phyloP scores from a whole-genome alignment of 2,329 filamentous ascomycete genomes.

The Aspergillus costaricaensis region DNA sequence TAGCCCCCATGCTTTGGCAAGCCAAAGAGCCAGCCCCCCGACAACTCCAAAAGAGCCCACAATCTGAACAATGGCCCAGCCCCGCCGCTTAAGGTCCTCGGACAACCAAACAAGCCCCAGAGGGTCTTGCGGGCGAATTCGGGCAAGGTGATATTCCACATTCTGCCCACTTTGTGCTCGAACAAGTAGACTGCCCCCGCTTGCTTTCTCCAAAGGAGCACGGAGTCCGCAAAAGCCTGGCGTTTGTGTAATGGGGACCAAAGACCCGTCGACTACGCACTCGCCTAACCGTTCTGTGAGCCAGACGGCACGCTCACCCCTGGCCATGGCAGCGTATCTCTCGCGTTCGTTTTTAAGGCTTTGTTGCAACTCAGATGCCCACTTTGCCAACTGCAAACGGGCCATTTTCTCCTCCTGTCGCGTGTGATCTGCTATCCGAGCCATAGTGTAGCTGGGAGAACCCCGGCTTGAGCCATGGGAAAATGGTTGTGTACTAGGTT shows the following conservation, averaged over 20 bases:
- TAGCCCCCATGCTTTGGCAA: slow-evolving; percentile 49
- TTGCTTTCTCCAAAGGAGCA: slow-evolving; percentile 27
- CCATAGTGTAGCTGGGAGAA: slow-evolving; percentile 59
- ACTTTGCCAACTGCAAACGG: slow-evolving; percentile 74
- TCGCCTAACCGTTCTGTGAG: slow-evolving; percentile 67
- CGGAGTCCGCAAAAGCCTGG: slow-evolving; percentile 31
- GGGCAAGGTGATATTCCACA: slow-evolving; percentile 36
- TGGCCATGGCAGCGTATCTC: slow-evolving; percentile 64
- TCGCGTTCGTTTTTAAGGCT: slow-evolving; percentile 73
- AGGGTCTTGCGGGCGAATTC: slow-evolving; percentile 68
- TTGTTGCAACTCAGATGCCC: slow-evolving; percentile 78
- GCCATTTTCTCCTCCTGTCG: slow-evolving; percentile 63
- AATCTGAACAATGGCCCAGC: slow-evolving; percentile 71
- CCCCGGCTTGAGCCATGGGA: slow-evolving; percentile 28
- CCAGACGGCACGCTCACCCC: slow-evolving; percentile 68
- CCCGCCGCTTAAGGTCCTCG: slow-evolving; percentile 64
- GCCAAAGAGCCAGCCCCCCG: slow-evolving; percentile 69
- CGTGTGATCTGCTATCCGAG: slow-evolving; percentile 61
- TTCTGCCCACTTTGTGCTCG: slow-evolving; percentile 27
- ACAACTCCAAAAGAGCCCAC: slow-evolving; percentile 73
- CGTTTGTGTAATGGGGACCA: slow-evolving; percentile 55
- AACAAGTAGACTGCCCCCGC: slow-evolving; percentile 24
- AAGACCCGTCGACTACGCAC: slow-evolving; percentile 65
- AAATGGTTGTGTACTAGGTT: slow-evolving; percentile 29
- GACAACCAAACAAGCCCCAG: slow-evolving; percentile 73